Evolutionary conservation across 2,329 filamentous ascomycete species (phyloP).

Genomic region (Xylaria sp.): DNA sequence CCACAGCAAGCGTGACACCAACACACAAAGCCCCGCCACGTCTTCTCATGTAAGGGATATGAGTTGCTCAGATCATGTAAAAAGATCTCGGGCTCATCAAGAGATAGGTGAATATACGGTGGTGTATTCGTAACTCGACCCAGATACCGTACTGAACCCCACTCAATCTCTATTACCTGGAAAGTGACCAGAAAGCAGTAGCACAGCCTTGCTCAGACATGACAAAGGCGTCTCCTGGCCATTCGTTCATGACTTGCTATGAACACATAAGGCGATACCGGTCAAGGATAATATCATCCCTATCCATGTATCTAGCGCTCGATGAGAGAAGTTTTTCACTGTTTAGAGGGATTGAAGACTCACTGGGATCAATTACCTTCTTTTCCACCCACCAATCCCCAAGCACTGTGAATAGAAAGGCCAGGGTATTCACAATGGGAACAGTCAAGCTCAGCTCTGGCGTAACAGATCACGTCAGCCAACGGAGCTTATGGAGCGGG

Average conservation of each 20-base stretch:
- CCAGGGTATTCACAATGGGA: conserved; percentile 92
- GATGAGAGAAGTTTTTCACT: conserved; percentile 29
- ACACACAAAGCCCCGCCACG: conserved; percentile 1
- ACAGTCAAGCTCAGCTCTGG: conserved; percentile 91
- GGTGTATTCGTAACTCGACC: not conserved
- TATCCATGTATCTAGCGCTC: conserved; percentile 46
- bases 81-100: not conserved
- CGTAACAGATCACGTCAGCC: conserved; percentile 17
- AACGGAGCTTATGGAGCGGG: not conserved
- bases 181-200: not conserved
- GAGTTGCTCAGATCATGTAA: not conserved
- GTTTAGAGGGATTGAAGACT: conserved; percentile 46
- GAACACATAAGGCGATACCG: conserved; percentile 48
- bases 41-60: conserved; percentile 13
- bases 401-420: conserved; percentile 94
- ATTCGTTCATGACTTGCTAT: conserved; percentile 45
- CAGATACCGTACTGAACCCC: not conserved
- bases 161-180: not conserved
- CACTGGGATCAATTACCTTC: conserved; percentile 87
- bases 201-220: not conserved
- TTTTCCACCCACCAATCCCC: conserved; percentile 95
- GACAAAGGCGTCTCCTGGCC: conserved; percentile 7
- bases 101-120: not conserved
- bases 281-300: conserved; percentile 47
- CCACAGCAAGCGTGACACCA: not conserved